Base-by-base conservation (phyloP, 2,329 filamentous ascomycete genomes). In the Diaporthe helianthi region DNA sequence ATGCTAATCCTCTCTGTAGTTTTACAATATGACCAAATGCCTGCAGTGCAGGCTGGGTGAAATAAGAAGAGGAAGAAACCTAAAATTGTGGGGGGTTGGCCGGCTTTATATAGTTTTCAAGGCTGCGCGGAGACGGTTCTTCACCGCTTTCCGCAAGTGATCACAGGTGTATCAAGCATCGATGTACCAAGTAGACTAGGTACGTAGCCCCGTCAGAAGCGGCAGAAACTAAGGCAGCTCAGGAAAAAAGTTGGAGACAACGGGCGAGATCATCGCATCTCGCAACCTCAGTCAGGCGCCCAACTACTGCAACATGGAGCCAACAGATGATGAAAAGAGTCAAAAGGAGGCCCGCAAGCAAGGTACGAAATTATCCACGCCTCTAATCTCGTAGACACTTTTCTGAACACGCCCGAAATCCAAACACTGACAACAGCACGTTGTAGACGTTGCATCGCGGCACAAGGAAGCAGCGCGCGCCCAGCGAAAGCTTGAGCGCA, bases 1-100 rank as follows among this genome's bases (percentile, higher is more conserved):
- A 92, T 92, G 90, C 90, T 91, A 91, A 69, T 65, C 46, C 29
- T 70, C 64, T 70, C 70, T 71, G 60, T 71, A 70, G 9, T 15
- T 8, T 31, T 65, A 69, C 66, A 65, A 51, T 65, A 44, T 19
- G 47, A 54, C 64, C 51, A 61, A 33, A 64, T 70, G 68, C 61
- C 67, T 33, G 44, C 13, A 69, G 52, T 33, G 46, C 15, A 69
- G 52, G 61, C 52, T 29, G 38, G 7, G 41, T n/a, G 36, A 46
- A 69, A 41, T 33, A 49, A 58, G 19, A 29, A 26, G 17, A 29
- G 17, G 17, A 29, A n/a, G 53, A 47, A 2, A n/a, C 1, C 24
- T 8, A n/a, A 31, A 60, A 24, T 22, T 6, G 36, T 15, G 12
- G 55, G 24, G 24, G 66, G 38, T 38, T 33, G 64, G 46, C 52